phyloP scores from a whole-genome alignment of 2,329 filamentous ascomycete genomes.

The Fusarium bulbicola region DNA sequence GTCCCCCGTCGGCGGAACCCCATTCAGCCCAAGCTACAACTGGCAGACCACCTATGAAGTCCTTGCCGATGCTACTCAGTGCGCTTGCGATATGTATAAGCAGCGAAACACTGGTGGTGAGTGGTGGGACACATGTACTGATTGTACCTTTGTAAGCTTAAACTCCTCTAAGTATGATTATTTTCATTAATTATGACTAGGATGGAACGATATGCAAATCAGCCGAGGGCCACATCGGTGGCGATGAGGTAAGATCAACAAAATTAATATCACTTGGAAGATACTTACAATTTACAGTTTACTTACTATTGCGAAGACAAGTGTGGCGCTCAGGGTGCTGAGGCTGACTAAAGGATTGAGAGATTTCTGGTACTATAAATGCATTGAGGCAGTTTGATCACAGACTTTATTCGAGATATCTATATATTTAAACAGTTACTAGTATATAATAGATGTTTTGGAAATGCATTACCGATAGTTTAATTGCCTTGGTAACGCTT shows the following conservation, averaged over 20 bases:
- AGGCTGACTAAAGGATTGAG: background rate
- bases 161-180: background rate
- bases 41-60: background rate
- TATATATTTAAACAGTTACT: fast-evolving
- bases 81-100: background rate
- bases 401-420: no score
- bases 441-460: no score
- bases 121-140: background rate
- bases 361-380: no score
- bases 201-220: background rate
- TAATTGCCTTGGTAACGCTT: no score
- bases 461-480: fast-evolving
- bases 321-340: background rate
- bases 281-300: background rate
- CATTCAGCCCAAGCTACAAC: background rate
- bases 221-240: background rate
- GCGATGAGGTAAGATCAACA: background rate
- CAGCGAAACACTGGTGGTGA: background rate
- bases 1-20: background rate
- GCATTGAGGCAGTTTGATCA: fast-evolving
- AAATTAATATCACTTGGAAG: fast-evolving
- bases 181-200: background rate
- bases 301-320: background rate
- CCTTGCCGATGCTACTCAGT: background rate
- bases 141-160: background rate